Evolutionary conservation across 805 yeast genomes (phyloP), one percentile per base, ranked within the genome.

Genomic region (Saturnispora dispora): DNA sequence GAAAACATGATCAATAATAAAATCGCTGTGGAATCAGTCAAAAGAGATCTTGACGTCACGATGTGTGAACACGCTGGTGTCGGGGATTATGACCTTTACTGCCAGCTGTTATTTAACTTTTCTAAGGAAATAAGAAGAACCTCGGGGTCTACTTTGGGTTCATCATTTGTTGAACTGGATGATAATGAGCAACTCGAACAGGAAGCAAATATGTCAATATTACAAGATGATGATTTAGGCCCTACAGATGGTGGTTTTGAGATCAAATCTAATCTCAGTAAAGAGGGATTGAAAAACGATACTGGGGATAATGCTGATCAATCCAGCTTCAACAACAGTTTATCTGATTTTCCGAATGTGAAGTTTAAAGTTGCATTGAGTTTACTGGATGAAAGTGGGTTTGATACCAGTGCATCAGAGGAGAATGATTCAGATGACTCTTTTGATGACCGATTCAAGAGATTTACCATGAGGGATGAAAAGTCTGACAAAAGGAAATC

Each of bases 1-100:
- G 93, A 85, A 32, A 45, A 54, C 9, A 20, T 33, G 1, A 39
- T 53, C 8, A 52, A 47, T 23, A 33, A 45, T 2, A 27, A 45
- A 22, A 10, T 55, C 15, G 36, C 23, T 25, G 35, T 8, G 33
- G 47, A 47, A 15, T 35, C 28, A 8, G 13, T 17, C 13, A 37
- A 45, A 18, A 28, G 11, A 22, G 41, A 37, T 32, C 5, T 43
- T n/a, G 45, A 45, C 18, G 27, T 43, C 18, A 13, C 44, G 13
- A 45, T 48, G 30, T 20, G 42, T 23, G 33, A 44, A 46, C 45
- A 53, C 9, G 51, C 40, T 23, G 54, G 55, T 15, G 43, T 41
- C 13, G 56, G 53, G 46, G 55, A 53, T 46, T 36, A 40, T 6
- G 56, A 52, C 15, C n/a, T 52, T 23, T 53, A 50, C 43, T 53